Percentiles rank a stretch among this genome's conserved stretches.
Conservation (phyloP, 768 basidiomycete species). For the Gelatoporia subvermispora region DNA sequence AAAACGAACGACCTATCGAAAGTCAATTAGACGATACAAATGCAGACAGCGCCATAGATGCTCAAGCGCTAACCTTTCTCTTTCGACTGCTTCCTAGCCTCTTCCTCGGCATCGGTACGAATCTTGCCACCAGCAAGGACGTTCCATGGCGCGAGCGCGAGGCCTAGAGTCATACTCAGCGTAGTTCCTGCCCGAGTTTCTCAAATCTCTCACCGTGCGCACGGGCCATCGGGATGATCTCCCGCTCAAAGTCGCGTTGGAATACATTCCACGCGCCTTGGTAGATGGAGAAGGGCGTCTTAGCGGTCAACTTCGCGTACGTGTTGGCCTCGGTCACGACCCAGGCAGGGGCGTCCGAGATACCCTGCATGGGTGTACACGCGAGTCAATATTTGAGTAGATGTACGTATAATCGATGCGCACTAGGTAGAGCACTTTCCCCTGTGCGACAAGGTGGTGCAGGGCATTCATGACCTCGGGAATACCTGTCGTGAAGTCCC, state of each 20-base stretch:
- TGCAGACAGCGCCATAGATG: conserved; percentile 6
- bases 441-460: conserved; percentile 33
- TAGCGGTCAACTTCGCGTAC: conserved; percentile 31
- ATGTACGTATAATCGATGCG: not conserved
- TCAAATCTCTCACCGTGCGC: conserved; percentile 20
- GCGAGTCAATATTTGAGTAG: too few relatives aligned
- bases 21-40: not conserved
- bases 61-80: conserved; percentile 30
- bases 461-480: conserved; percentile 36
- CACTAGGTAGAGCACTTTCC: conserved; percentile 41
- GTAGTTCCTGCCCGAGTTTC: conserved; percentile 18
- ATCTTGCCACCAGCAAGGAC: conserved; percentile 36
- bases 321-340: conserved; percentile 32
- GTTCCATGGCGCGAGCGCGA: conserved; percentile 35
- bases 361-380: conserved; percentile 6
- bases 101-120: conserved; percentile 33
- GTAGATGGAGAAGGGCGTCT: conserved; percentile 40
- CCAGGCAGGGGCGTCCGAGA: conserved; percentile 32
- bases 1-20: conserved; percentile 26
- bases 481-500: conserved; percentile 32
- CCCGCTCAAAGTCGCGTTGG: conserved; percentile 36
- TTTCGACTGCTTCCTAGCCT: conserved; percentile 19
- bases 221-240: conserved; percentile 32
- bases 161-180: conserved; percentile 42
- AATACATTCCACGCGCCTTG: conserved; percentile 30